Evolutionary conservation across 2,329 filamentous ascomycete genomes (phyloP).

Genomic region (Cladosporium velox): DNA sequence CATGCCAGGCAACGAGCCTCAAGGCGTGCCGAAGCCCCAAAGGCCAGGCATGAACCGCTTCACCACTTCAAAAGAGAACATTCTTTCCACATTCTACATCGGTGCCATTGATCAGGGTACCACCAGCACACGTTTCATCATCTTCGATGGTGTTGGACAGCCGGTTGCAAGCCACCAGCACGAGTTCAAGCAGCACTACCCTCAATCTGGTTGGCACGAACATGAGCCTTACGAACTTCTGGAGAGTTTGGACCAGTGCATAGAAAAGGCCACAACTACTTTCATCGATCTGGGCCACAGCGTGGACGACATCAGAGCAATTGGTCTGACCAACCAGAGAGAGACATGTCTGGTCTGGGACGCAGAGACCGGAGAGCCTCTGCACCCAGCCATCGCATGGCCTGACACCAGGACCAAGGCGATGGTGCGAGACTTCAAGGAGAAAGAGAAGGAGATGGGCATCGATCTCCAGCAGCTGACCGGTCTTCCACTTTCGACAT

Average conservation of each 20-base stretch:
- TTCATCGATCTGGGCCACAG: slow-evolving; percentile 69
- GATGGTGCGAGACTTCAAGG: slow-evolving; percentile 74
- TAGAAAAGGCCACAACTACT: slow-evolving; percentile 70
- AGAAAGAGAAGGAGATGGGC: slow-evolving; percentile 39
- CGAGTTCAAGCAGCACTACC: slow-evolving; percentile 82
- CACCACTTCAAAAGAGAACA: slow-evolving; percentile 38
- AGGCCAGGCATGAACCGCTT: slow-evolving; percentile 35
- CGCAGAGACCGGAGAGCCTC: slow-evolving; percentile 70
- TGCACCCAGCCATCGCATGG: slow-evolving; percentile 85
- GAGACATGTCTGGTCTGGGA: slow-evolving; percentile 90
- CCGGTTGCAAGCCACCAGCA: slow-evolving; percentile 82
- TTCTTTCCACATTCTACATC: slow-evolving; percentile 60
- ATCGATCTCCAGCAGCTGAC: slow-evolving; percentile 65
- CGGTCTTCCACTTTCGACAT: slow-evolving; percentile 81
- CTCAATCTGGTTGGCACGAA: slow-evolving; percentile 88
- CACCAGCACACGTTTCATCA: slow-evolving; percentile 84
- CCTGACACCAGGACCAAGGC: slow-evolving; percentile 77
- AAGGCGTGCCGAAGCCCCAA: slow-evolving; percentile 19
- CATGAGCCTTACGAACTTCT: slow-evolving; percentile 77
- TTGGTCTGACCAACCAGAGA: slow-evolving; percentile 85
- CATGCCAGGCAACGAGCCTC: neutral
- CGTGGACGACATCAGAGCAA: slow-evolving; percentile 66
- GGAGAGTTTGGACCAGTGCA: slow-evolving; percentile 71
- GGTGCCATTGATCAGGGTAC: slow-evolving; percentile 91
- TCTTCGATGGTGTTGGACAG: slow-evolving; percentile 78